Base-by-base conservation (phyloP, 345 rosid genomes). In the Hibiscus syriacus region DNA sequence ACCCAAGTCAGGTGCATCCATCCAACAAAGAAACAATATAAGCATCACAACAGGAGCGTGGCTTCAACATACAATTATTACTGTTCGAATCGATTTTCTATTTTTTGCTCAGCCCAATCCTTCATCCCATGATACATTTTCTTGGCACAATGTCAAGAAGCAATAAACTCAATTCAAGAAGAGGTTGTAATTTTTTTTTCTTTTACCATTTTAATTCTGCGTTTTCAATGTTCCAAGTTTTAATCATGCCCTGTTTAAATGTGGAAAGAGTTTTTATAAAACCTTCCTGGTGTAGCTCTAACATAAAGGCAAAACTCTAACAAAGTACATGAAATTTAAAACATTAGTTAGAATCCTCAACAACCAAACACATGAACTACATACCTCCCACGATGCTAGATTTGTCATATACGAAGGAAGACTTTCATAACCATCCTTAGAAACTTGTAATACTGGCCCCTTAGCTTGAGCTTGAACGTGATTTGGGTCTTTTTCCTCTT, bases 341-440 rank as follows among this genome's bases (percentile, higher is more conserved):
- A 57, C 38, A 55, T 12, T 20, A 45, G 16, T 48, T 59, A 49
- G 10, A 46, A 67, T 39, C 12, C 57, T 25, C 9, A 38, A n/a
- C 41, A 63, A 32, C 38, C 16, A 61, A 16, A 45, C n/a, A 71
- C 17, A 46, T 45, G 50, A 49, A 29, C 22, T 30, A 9, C 32
- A 54, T 54, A 92, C 98, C 98, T 92, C 97, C 97, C 98, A 90
- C 50, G 98, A 77, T 25, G 92, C 78, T 58, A 90, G 82, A 68
- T 74, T 70, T 77, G 80, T 83, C 83, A 90, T 76, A 77, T 81
- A 87, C 58, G 98, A 84, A 27, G 93, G 97, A 54, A 90, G 88
- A 70, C 59, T 76, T 58, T 84, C 89, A 53, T 85, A 92, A 55
- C 80, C 92, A 74, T 82, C 84, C 73, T 72, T 78, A 2, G 80